Percentiles rank a stretch among this genome's conserved stretches.
Evolutionary conservation across 257 asterid species (phyloP).

Genomic region (Phtheirospermum japonicum): DNA sequence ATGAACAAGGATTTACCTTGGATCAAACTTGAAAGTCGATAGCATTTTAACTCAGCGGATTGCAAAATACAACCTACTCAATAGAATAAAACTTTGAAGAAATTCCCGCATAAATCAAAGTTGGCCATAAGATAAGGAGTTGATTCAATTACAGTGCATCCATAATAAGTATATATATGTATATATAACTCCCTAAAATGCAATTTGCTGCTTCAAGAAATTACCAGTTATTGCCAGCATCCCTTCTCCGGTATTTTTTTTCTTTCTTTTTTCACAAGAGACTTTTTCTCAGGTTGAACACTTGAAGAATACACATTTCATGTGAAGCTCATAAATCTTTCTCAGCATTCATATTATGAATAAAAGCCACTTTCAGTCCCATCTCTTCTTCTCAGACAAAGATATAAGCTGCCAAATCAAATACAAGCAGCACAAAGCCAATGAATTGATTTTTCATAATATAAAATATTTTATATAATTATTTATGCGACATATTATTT

Average conservation of each 20-base stretch:
- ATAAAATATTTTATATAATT: too few relatives aligned
- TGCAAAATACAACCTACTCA: too few relatives aligned
- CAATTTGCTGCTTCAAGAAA: background rate
- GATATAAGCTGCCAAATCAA: constrained; percentile 12
- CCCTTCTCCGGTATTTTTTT: background rate
- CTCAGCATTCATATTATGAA: background rate
- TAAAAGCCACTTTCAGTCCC: constrained; percentile 11
- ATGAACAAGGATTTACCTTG: background rate
- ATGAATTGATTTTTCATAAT: background rate
- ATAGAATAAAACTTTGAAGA: background rate
- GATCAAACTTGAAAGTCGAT: background rate
- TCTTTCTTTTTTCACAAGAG: background rate
- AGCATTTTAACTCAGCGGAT: background rate
- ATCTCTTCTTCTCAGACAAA: constrained; percentile 15
- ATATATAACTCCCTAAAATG: constrained; percentile 9
- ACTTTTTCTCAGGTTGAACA: background rate
- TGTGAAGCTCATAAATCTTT: background rate
- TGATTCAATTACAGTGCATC: too few relatives aligned
- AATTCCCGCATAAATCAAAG: background rate
- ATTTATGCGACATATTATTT: too few relatives aligned
- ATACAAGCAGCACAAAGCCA: background rate
- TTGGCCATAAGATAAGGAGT: too few relatives aligned
- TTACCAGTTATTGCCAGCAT: background rate
- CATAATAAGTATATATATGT: constrained; percentile 1
- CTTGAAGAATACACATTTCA: background rate